Percentiles rank a stretch among this genome's conserved stretches.
Conservation (phyloP, 495 filamentous ascomycete genomes). For the Symbiotaphrina buchneri region DNA sequence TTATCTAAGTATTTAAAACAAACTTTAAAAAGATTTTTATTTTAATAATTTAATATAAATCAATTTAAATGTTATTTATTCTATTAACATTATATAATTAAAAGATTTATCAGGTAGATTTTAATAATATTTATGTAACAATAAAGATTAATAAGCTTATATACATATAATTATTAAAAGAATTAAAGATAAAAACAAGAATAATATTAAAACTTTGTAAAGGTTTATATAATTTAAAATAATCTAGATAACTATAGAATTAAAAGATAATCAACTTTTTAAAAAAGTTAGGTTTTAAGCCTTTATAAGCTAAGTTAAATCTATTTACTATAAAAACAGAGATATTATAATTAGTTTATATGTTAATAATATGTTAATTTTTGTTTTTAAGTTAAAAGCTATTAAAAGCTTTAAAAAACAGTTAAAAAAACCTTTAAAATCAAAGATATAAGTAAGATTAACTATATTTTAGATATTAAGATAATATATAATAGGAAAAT, state of each 20-base stretch:
- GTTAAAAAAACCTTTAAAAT: slow-evolving; percentile 1
- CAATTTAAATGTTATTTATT: background rate
- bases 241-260: slow-evolving; percentile 7
- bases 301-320: slow-evolving; percentile 3
- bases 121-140: slow-evolving; percentile 1
- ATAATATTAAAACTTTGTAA: slow-evolving; percentile 1
- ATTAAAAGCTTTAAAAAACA: slow-evolving; percentile 2
- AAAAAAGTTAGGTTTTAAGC: slow-evolving; percentile 4
- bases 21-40: slow-evolving; percentile 1
- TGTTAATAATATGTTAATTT: slow-evolving; percentile 7
- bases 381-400: slow-evolving; percentile 1
- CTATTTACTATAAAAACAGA: slow-evolving; percentile 5
- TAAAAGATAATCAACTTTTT: slow-evolving; percentile 4
- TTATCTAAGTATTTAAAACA: background rate
- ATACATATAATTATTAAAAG: slow-evolving; percentile 1
- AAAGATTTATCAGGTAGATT: slow-evolving; percentile 1
- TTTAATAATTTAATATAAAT: background rate
- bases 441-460: slow-evolving; percentile 1
- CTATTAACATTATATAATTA: background rate
- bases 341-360: slow-evolving; percentile 6
- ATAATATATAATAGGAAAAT: background rate
- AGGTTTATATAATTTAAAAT: slow-evolving; percentile 8
- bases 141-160: slow-evolving; percentile 1
- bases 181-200: background rate
- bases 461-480: slow-evolving; percentile 1